Evolutionary conservation across 441 rosid genomes (phyloP), one percentile per base, ranked within the genome.

Genomic region (Mallotus japonicus): DNA sequence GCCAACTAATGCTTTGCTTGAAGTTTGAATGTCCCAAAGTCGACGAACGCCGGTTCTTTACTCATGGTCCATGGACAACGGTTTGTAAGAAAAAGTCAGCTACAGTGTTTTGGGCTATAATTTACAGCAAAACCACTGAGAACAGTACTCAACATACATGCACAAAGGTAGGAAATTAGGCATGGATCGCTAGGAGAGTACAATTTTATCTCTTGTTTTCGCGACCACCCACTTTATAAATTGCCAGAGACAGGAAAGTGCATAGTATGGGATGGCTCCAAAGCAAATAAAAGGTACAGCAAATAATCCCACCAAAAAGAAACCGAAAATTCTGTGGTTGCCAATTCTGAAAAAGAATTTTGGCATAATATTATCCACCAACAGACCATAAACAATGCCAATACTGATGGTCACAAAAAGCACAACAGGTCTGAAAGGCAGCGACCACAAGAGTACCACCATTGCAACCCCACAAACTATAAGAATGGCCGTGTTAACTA

Each of bases 351-450:
- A 44, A 0, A 6, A 49, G 47, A 71, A 71, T n/a, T 76, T 60
- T 22, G 79, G 79, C 72, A 76, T 42, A 8, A 59, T 42, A 12
- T 42, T 22, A 37, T 44, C 12, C 24, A 44, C 46, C 63, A 65
- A 13, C 15, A 71, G n/a, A 8, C 51, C 56, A 40, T 67, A 74
- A 40, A 67, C 62, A 40, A 68, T 16, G 7, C 46, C 46, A 5
- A 66, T 24, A 0, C 67, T 58, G 32, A 72, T 15, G 19, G 17
- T 47, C 22, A 49, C 65, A 3, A 77, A 50, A 0, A 62, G 65
- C 54, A 73, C 40, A 19, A 73, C 51, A 17, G 60, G 34, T 49
- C 76, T 50, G 0, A 73, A 51, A 0, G 76, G 80, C 19, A 71
- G 67, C 15, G 62, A 13, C 71, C 55, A 76, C 6, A 71, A 3